A percentile compares a stretch with the other conserved stretches of the same genome.
Conservation (phyloP, 2,329 filamentous ascomycete species). For the Aspergillus phoenicis region DNA sequence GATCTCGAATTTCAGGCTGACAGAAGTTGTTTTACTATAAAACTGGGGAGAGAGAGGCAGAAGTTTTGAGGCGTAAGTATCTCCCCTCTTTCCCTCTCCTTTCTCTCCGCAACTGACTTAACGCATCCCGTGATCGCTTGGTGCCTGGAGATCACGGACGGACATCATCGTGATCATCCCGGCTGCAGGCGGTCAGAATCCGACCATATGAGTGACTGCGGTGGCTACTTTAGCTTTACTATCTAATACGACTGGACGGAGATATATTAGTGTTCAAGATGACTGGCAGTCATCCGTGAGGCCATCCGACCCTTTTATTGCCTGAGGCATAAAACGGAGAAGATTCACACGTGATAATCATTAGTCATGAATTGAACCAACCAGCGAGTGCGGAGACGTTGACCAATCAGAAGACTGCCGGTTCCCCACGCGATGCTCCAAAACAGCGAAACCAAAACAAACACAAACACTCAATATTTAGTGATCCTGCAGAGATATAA, state of each 20-base stretch:
- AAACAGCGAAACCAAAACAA: slow-evolving; percentile 11
- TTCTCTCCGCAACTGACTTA: not conserved
- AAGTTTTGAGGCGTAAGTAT: not conserved
- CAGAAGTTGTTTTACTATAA: not conserved
- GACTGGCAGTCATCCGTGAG: not conserved
- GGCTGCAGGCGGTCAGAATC: not conserved
- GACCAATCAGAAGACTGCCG: not conserved
- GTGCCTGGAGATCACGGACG: not conserved
- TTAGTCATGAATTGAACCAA: not conserved
- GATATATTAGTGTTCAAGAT: too few species aligned
- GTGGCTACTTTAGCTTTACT: not conserved
- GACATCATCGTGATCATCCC: not conserved
- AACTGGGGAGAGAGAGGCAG: not conserved
- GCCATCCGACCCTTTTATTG: not conserved
- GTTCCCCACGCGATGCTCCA: not conserved
- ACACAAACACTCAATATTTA: not conserved
- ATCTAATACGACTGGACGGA: not conserved
- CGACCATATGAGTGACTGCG: not conserved
- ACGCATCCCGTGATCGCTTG: not conserved
- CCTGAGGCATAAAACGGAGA: not conserved
- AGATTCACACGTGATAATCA: not conserved
- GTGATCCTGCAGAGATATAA: too few species aligned
- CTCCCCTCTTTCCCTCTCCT: not conserved
- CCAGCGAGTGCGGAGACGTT: not conserved
- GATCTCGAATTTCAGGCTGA: not conserved